Evolutionary conservation across 148 eudicot species (phyloP).

Genomic region (Spergularia bocconei): DNA sequence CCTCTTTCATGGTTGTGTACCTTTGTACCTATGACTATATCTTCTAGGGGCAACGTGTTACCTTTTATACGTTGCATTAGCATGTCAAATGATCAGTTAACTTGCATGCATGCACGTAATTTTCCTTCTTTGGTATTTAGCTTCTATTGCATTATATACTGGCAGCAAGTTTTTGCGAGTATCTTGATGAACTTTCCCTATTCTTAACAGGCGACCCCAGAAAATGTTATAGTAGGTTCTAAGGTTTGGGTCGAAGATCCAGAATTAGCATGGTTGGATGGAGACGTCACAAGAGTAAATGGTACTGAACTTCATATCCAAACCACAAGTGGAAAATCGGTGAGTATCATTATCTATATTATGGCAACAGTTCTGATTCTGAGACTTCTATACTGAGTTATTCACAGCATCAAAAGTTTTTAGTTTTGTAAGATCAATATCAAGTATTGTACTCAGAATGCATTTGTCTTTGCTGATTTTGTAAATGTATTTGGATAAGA

Average conservation of each 20-base stretch:
- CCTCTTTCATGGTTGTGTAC: neutral
- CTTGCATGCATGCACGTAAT: too few relatives aligned
- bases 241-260: constrained; percentile 97
- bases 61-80: neutral
- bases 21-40: too few relatives aligned
- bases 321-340: constrained; percentile 68
- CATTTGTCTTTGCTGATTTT: neutral
- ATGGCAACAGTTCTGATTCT: too few relatives aligned
- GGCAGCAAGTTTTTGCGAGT: neutral
- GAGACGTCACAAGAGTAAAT: constrained; percentile 66
- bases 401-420: neutral
- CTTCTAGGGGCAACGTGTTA: neutral
- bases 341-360: constrained; percentile 36
- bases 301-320: constrained; percentile 77
- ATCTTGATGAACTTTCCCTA: constrained; percentile 18
- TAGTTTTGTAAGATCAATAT: neutral
- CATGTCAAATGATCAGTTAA: neutral
- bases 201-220: constrained; percentile 69
- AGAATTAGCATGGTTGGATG: constrained; percentile 85
- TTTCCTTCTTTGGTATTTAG: neutral
- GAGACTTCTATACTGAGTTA: neutral
- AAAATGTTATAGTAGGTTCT: constrained; percentile 86
- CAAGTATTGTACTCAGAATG: neutral
- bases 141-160: too few relatives aligned
- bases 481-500: neutral